Conservation (phyloP, 345 rosid species). For the Anastatica hierochuntica region DNA sequence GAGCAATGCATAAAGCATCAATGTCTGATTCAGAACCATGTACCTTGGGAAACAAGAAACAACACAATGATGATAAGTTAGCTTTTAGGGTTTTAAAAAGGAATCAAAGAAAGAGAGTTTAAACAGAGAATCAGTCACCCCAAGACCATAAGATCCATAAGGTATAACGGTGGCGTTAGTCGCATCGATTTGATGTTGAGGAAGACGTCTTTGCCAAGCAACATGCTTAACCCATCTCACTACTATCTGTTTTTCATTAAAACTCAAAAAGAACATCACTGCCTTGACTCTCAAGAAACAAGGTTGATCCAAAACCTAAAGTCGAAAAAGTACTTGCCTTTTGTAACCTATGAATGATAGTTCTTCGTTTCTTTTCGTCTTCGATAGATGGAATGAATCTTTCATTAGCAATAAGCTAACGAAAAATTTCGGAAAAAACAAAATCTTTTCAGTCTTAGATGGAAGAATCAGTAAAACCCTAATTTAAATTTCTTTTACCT, state of each 20-base stretch:
- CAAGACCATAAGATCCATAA: conserved; percentile 54
- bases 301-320: background rate
- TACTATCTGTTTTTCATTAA: conserved; percentile 31
- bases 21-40: conserved; percentile 53
- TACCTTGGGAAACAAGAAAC: conserved; percentile 27
- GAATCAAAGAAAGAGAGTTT: background rate
- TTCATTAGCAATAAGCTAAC: conserved; percentile 39
- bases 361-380: conserved; percentile 40
- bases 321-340: conserved; percentile 19
- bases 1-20: conserved; percentile 48
- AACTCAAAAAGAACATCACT: background rate
- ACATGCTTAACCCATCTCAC: conserved; percentile 39
- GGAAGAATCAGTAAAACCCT: background rate
- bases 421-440: background rate
- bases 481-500: conserved; percentile 32
- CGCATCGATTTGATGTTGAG: conserved; percentile 29
- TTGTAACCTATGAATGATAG: conserved; percentile 28
- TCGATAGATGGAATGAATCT: conserved; percentile 32
- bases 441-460: background rate
- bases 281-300: no score
- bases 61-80: conserved; percentile 1
- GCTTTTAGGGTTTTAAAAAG: background rate
- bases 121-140: conserved; percentile 30
- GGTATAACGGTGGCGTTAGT: conserved; percentile 39
- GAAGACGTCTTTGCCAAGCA: conserved; percentile 43